Base-by-base conservation (phyloP, 2,329 filamentous ascomycete genomes). In the Monilinia fructicola region DNA sequence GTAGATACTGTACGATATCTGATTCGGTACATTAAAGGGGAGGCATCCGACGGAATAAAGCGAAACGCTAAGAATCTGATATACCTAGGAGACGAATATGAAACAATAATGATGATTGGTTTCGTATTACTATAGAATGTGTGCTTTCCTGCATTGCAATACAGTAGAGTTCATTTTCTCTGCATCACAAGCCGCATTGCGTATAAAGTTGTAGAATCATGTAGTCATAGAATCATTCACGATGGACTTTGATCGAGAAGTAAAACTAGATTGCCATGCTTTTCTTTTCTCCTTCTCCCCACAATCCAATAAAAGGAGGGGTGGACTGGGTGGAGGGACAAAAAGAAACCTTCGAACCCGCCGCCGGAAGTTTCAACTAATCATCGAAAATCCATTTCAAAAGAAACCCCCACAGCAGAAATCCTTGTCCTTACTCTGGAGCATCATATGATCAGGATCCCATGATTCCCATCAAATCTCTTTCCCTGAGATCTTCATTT, bases 361-460 rank as follows among this genome's bases (percentile, higher is more conserved):
- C 42, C 56, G 26, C 35, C 56, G 42, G 42, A 35, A 18, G 42
- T 48, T 60, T 48, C 7, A 35, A 48, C 42, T 35, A 60, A 60
- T 60, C 18, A 48, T 48, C 9, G 12, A 35, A 46, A 35, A 35
- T 35, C 31, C 31, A 7, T 35, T 35, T 35, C 5, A 35, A 35
- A 5, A 35, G 31, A 35, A 60, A 31, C 48, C 4, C 21, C 44
- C 58, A 46, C 53, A 31, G 10, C 14, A 28, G 44, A 18, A 42
- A 44, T 11, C 42, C 56, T 48, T 59, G 42, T 21, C 46, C 56
- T 35, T 35, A 46, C 21, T 23, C 21, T 26, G 44, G 38, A 60
- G 44, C 44, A 52, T 61, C 58, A 61, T 61, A 61, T 61, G 58
- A 61, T 61, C 44, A 52, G 50, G 23, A 61, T 61, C 50, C 26